phyloP scores from a whole-genome alignment of 139 green algal species.

The Asterochloris erici region DNA sequence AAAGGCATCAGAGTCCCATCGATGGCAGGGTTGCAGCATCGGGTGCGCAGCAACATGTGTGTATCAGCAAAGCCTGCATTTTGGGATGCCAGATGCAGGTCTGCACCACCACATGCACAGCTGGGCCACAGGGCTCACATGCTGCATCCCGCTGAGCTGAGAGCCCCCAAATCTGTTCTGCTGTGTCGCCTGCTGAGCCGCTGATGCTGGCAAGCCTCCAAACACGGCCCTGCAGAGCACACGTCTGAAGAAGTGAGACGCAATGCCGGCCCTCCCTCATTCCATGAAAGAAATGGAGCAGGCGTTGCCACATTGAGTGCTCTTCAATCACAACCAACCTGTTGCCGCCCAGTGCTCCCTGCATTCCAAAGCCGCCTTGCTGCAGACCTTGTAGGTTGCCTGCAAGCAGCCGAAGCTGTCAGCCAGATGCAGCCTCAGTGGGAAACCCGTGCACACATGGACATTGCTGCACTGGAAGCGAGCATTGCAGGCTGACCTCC shows the following conservation, averaged over 20 bases:
- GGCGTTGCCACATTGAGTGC: background rate
- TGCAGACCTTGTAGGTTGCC: constrained; percentile 34
- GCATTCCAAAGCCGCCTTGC: constrained; percentile 27
- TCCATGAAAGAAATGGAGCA: background rate
- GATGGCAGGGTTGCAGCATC: too few species aligned
- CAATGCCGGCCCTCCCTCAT: background rate
- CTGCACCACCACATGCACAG: too few species aligned
- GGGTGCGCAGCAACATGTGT: too few species aligned
- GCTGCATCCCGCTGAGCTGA: background rate
- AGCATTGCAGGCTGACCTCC: constrained; percentile 7
- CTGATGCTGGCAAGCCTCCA: constrained; percentile 20
- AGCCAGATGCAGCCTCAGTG: background rate
- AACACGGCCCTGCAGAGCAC: constrained; percentile 20
- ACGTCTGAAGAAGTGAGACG: background rate
- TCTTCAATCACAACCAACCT: background rate
- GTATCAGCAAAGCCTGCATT: too few species aligned
- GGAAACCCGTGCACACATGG: too few species aligned
- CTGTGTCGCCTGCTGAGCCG: constrained; percentile 23
- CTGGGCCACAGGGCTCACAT: too few species aligned
- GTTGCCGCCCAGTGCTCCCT: constrained; percentile 21
- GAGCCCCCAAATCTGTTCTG: constrained; percentile 7
- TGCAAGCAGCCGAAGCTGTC: background rate
- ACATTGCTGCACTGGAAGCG: too few species aligned
- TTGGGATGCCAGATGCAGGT: too few species aligned
- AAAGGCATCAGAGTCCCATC: too few species aligned